phyloP scores from a whole-genome alignment of 129 eudicot species.

The Flaveria bidentis region DNA sequence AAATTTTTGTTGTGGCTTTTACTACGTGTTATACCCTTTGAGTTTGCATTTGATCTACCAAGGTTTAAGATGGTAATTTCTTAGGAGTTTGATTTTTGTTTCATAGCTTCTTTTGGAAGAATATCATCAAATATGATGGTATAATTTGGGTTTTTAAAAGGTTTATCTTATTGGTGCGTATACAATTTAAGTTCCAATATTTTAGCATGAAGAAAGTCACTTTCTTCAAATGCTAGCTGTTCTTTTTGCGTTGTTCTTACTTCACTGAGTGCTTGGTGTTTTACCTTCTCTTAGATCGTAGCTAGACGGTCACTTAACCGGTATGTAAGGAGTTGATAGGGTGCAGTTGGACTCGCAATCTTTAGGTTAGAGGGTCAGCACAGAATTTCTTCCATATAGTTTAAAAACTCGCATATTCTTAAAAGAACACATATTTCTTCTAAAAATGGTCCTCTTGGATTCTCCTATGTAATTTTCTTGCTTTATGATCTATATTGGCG shows the following conservation, averaged over 20 bases:
- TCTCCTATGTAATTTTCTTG: not conserved
- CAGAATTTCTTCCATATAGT: not conserved
- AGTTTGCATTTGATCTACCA: no score
- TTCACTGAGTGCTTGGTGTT: not conserved
- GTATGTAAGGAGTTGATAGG: not conserved
- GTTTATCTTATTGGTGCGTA: not conserved
- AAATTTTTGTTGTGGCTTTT: no score
- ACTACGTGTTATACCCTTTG: no score
- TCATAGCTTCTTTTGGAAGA: not conserved
- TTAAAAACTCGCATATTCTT: not conserved
- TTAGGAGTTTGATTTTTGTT: no score
- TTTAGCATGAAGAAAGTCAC: not conserved
- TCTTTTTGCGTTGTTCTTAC: no score
- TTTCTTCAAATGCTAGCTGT: not conserved
- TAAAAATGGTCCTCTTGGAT: not conserved
- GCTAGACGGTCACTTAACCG: not conserved
- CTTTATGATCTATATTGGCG: constrained; percentile 4
- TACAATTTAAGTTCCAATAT: not conserved
- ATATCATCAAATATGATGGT: not conserved
- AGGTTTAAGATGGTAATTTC: no score
- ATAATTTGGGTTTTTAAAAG: no score
- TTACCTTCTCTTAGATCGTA: not conserved
- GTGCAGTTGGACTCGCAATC: not conserved
- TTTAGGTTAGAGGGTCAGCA: not conserved
- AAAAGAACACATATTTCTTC: not conserved